Evolutionary conservation across 768 basidiomycete genomes (phyloP), one percentile per base, ranked within the genome.

Genomic region (Leucogyrophana mollusca): DNA sequence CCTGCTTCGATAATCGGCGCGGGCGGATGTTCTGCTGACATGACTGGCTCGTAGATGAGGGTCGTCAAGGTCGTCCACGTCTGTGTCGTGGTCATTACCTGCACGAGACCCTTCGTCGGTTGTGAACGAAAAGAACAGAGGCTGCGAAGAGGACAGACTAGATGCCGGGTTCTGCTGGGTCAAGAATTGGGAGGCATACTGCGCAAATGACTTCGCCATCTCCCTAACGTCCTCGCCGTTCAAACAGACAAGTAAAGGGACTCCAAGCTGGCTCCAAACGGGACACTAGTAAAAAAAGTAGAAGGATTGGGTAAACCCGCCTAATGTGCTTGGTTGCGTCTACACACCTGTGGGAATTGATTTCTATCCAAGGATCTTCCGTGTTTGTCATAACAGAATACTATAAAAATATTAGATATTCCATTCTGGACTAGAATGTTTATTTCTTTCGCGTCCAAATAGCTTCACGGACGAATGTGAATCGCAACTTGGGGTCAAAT

Each of bases 71-170:
- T 90, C 87, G 61, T 87, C 85, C 35, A 86, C 68, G 59, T 83
- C 79, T 30, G 65, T 64, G 48, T 74, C 69, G 52, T 70, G 63
- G 50, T 70, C 64, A 58, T 72, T 67, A 49, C 74, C 79, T 55
- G 70, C 67, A 62, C 77, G 76, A 49, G 73, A 67, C 45, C 76
- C 85, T 44, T 82, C 76, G 68, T 88, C 86, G 52, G 87, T 88
- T 36, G 83, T 83, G 66, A 91, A 90, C 16, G 89, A 91, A 74
- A 87, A 92, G 74, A 92, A 92, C 65, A 92, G 79, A 44, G 90
- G 89, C 66, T 89, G 87, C 30, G 72, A 73, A 32, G 82, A 82
- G 17, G 80, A 77, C 33, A 78, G 76, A 56, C 78, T 68, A 55
- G 76, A 78, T 30, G 78, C 72, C 45, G 73, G 70, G 48, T 69